Conservation (phyloP, 2,329 filamentous ascomycete genomes). For the Claviceps citrina region DNA sequence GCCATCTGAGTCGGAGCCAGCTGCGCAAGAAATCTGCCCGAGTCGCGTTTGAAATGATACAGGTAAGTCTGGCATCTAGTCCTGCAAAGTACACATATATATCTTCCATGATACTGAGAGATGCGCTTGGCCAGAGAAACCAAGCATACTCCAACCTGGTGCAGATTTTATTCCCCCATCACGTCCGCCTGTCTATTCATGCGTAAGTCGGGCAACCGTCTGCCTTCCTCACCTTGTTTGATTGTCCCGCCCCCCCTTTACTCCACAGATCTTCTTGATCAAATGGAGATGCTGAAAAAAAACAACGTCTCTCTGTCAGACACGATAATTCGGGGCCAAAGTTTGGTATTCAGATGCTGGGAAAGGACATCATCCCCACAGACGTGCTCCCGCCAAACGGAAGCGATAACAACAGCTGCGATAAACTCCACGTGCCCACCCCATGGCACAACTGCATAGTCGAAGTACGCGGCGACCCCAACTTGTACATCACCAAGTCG, state of each 20-base stretch:
- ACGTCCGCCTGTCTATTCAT: conserved; percentile 32
- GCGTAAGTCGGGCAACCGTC: conserved; percentile 16
- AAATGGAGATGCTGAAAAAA: neutral
- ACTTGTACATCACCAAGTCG: conserved; percentile 11
- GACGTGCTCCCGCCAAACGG: conserved; percentile 16
- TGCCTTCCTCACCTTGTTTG: neutral
- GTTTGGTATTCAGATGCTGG: conserved; percentile 25
- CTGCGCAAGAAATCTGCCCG: conserved; percentile 16
- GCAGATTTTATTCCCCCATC: conserved; percentile 28
- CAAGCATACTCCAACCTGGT: conserved; percentile 32
- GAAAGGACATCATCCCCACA: conserved; percentile 17
- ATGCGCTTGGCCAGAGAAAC: conserved; percentile 21
- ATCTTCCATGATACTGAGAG: neutral
- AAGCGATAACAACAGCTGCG: conserved; percentile 8
- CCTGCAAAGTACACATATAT: too few species aligned
- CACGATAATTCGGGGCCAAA: conserved; percentile 26
- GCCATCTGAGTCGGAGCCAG: conserved; percentile 13
- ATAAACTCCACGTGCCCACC: conserved; percentile 22
- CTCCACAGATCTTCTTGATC: neutral
- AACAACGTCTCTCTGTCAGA: too few species aligned
- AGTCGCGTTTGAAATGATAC: conserved; percentile 21
- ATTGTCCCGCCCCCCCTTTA: neutral
- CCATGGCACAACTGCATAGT: conserved; percentile 29
- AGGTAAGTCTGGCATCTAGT: conserved; percentile 6
- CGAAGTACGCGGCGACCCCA: conserved; percentile 10